phyloP scores from a whole-genome alignment of 345 rosid genomes.

The Camelina laxa region DNA sequence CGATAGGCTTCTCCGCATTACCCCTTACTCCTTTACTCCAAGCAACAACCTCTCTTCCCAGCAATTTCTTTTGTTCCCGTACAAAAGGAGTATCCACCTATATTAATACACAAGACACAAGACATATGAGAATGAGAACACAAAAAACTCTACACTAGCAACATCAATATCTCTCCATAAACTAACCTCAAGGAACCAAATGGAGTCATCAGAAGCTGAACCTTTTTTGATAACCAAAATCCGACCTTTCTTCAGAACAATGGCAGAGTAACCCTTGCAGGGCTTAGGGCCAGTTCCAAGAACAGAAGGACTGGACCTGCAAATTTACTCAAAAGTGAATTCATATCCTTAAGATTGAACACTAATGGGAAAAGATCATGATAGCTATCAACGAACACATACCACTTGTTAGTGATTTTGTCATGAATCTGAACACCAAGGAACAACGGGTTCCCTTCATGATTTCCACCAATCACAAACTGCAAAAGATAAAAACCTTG shows the following conservation, averaged over 20 bases:
- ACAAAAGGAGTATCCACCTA: constrained; percentile 86
- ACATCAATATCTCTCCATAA: constrained; percentile 20
- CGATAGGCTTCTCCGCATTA: constrained; percentile 74
- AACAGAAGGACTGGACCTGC: constrained; percentile 71
- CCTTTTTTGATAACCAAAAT: constrained; percentile 77
- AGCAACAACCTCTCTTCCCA: constrained; percentile 78
- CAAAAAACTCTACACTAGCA: background rate
- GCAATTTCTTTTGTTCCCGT: constrained; percentile 57
- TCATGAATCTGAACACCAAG: constrained; percentile 63
- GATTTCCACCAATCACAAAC: constrained; percentile 69
- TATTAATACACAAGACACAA: background rate
- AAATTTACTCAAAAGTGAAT: constrained; percentile 21
- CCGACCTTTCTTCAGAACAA: constrained; percentile 62
- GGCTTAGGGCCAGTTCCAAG: constrained; percentile 68
- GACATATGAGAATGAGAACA: constrained; percentile 7
- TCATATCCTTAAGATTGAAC: constrained; percentile 26
- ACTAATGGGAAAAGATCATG: constrained; percentile 22
- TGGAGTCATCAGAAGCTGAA: constrained; percentile 65
- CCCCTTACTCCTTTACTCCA: constrained; percentile 93
- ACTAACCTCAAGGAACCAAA: constrained; percentile 97
- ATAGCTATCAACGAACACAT: constrained; percentile 22
- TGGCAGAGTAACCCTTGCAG: constrained; percentile 65
- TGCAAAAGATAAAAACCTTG: constrained; percentile 43
- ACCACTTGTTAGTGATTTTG: constrained; percentile 61
- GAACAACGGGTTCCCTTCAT: constrained; percentile 57